Conservation (phyloP, 352 stramenopile species). For the Phytopythium vexans region DNA sequence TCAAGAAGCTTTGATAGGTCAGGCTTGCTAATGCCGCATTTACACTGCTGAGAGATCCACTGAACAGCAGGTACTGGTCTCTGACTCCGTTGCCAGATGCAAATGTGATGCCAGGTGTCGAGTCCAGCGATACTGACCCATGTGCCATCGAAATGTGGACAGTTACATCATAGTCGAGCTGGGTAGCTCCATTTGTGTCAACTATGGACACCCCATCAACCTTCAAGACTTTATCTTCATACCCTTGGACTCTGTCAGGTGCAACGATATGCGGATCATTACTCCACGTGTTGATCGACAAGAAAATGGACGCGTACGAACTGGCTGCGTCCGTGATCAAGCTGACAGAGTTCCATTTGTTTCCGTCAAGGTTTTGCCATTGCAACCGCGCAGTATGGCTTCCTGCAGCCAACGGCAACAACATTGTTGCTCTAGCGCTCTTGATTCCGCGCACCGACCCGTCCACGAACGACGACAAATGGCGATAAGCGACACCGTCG, state of each 20-base stretch:
- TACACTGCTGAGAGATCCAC: conserved; percentile 50
- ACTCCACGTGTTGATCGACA: conserved; percentile 65
- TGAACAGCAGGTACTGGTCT: conserved; percentile 66
- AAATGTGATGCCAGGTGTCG: conserved; percentile 63
- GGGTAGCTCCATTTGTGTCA: conserved; percentile 48
- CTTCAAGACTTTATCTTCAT: conserved; percentile 45
- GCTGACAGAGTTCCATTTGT: conserved; percentile 57
- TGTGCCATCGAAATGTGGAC: conserved; percentile 54
- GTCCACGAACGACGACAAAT: conserved; percentile 67
- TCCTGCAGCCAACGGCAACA: conserved; percentile 47
- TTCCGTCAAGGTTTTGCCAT: conserved; percentile 77
- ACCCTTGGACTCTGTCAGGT: conserved; percentile 26
- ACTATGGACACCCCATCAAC: conserved; percentile 41
- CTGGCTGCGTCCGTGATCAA: conserved; percentile 68
- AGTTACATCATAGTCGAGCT: conserved; percentile 56
- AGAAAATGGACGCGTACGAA: conserved; percentile 67
- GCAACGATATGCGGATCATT: conserved; percentile 57
- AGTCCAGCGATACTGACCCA: conserved; percentile 46
- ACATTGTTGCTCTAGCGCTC: conserved; percentile 64
- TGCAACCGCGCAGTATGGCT: conserved; percentile 63
- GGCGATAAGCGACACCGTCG: conserved; percentile 63
- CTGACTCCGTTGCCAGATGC: conserved; percentile 36
- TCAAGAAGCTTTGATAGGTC: conserved; percentile 57
- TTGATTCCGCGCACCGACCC: conserved; percentile 69
- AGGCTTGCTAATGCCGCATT: conserved; percentile 48